phyloP scores from a whole-genome alignment of 805 yeast genomes.

The Sungouiella thailandica region DNA sequence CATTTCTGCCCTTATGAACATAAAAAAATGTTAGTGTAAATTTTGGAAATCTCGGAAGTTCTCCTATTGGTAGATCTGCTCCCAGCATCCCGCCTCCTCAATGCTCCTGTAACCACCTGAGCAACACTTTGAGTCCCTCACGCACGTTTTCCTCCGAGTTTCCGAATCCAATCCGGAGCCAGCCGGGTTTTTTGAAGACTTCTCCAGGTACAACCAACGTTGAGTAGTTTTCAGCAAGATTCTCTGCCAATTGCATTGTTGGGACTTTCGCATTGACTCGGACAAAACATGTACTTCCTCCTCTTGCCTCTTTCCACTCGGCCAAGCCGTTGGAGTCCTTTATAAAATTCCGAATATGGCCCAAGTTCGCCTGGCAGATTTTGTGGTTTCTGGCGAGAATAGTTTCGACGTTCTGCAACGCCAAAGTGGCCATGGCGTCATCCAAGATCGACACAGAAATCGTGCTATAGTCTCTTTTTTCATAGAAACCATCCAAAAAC shows the following conservation, averaged over 20 bases:
- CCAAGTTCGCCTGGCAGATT: slow-evolving; percentile 36
- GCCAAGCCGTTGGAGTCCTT: slow-evolving; percentile 25
- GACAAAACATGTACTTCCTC: slow-evolving; percentile 45
- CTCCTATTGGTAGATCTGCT: too few species aligned
- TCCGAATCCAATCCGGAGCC: slow-evolving; percentile 46
- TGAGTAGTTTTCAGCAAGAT: slow-evolving; percentile 29
- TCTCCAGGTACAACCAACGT: slow-evolving; percentile 48
- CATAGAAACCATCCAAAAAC: slow-evolving; percentile 26
- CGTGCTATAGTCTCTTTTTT: slow-evolving; percentile 46
- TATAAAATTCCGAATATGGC: slow-evolving; percentile 30
- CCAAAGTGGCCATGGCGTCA: slow-evolving; percentile 42
- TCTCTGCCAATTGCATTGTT: slow-evolving; percentile 29
- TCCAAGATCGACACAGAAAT: slow-evolving; percentile 46
- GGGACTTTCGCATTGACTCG: slow-evolving; percentile 23
- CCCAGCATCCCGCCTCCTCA: not conserved
- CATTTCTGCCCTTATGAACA: too few species aligned
- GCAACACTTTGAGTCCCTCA: slow-evolving; percentile 27
- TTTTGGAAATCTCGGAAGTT: too few species aligned
- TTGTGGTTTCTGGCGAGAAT: slow-evolving; percentile 37
- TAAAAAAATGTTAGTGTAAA: too few species aligned
- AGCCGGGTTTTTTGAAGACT: slow-evolving; percentile 27
- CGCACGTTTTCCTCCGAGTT: slow-evolving; percentile 31
- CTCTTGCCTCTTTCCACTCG: slow-evolving; percentile 40
- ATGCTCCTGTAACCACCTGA: slow-evolving; percentile 3
- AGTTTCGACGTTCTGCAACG: slow-evolving; percentile 27